These are phyloP conservation scores for Stentor coeruleus DNA, from an alignment of 73 alveolate genomes.

Conservation along the genomic window DNA sequence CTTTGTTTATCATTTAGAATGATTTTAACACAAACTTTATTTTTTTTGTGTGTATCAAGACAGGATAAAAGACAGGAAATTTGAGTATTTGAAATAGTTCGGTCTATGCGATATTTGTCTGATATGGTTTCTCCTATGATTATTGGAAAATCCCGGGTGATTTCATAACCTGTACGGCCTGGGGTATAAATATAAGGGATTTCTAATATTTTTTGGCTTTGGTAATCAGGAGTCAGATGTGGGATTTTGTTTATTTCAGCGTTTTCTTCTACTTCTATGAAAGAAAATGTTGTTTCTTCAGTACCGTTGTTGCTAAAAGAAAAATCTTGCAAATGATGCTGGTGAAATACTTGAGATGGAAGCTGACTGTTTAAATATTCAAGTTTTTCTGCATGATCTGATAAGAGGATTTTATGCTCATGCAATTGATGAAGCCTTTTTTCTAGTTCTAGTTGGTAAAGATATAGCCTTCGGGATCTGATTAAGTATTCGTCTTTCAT, in stretches of 20 bases:
- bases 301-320: constrained; percentile 7
- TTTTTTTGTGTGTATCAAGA: background rate
- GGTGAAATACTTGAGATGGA: background rate
- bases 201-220: background rate
- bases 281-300: background rate
- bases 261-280: constrained; percentile 9
- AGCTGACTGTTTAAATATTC: background rate
- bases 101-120: constrained; percentile 25
- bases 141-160: constrained; percentile 21
- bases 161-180: background rate
- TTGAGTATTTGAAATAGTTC: background rate
- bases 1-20: background rate
- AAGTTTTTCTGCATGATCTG: background rate
- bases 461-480: background rate
- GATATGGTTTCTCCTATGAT: constrained; percentile 27
- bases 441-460: background rate
- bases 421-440: background rate
- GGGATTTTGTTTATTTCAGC: background rate
- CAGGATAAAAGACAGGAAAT: constrained; percentile 13
- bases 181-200: background rate
- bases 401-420: background rate
- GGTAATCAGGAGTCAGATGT: background rate
- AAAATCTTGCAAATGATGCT: background rate
- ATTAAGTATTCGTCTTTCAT: constrained; percentile 7
- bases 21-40: constrained; percentile 22